Evolutionary conservation across 2,329 filamentous ascomycete species (phyloP).

Genomic region (Chaetothyriales sp.): DNA sequence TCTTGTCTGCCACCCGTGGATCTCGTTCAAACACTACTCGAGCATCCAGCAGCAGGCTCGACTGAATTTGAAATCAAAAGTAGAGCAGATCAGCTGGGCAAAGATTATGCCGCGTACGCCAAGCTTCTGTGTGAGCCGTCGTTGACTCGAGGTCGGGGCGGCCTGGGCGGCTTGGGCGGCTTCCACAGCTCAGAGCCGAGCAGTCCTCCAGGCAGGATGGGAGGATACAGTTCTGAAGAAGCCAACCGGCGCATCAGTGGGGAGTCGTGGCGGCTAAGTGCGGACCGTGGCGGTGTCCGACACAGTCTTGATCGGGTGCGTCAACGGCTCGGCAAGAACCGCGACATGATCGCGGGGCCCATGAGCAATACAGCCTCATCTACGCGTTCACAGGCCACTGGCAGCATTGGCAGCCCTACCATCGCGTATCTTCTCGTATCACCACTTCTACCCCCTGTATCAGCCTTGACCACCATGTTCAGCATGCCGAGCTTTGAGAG

Average conservation of each 20-base stretch:
- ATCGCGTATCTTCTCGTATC: constrained; percentile 48
- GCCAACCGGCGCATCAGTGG: constrained; percentile 29
- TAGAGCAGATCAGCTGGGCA: constrained; percentile 49
- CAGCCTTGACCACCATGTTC: constrained; percentile 50
- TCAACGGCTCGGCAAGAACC: constrained; percentile 2
- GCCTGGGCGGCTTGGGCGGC: neutral
- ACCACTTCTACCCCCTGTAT: constrained; percentile 44
- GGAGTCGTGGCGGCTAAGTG: constrained; percentile 25
- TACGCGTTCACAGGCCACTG: neutral
- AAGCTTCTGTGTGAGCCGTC: constrained; percentile 2
- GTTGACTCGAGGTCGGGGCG: neutral
- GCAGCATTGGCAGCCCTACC: neutral
- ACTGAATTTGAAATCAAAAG: constrained; percentile 55
- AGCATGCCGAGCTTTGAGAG: constrained; percentile 28
- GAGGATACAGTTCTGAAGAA: constrained; percentile 35
- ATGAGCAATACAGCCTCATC: neutral
- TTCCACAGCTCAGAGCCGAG: neutral
- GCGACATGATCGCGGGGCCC: neutral
- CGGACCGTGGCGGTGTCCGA: constrained; percentile 25
- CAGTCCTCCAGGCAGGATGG: constrained; percentile 23
- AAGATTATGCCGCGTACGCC: constrained; percentile 11
- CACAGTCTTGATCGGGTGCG: constrained; percentile 29
- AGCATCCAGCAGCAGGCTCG: constrained; percentile 39
- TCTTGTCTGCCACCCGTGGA: constrained; percentile 50
- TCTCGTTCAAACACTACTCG: constrained; percentile 48